Base-by-base conservation (phyloP, 805 yeast species). In the Candida multigemmis region DNA sequence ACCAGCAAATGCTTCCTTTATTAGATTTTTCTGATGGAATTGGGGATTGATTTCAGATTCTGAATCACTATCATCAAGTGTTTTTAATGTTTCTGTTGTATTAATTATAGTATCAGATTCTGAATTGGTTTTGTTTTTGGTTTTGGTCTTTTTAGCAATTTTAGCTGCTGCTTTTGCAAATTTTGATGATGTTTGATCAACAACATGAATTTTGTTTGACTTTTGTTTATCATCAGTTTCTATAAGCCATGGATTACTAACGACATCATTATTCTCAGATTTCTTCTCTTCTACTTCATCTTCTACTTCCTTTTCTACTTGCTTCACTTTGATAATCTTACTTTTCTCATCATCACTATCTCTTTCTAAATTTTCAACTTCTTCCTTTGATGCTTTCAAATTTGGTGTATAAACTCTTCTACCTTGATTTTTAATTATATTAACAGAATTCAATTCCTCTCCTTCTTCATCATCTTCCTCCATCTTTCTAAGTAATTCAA, bases 1-100 rank as follows among this genome's bases (percentile, higher is more conserved):
- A 15, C 97, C 97, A 3, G 96, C 96, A 65, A 91, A 91, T 0
- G 97, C 98, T 47, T 86, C 79, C 34, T 78, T 74, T 35, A 91
- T 80, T 23, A 91, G 64, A 28, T 84, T 87, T 37, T 75, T 74
- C 46, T 86, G 94, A 40, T 74, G 72, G 60, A 86, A 83, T 1
- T 49, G 54, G n/a, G n/a, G n/a, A n/a, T n/a, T n/a, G n/a, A n/a
- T n/a, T 6, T 47, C 57, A 11, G 56, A 69, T 9, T 40, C 41
- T n/a, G 34, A 45, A 10, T 41, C 50, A 13, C 25, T 14, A 10
- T 28, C 35, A 18, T 47, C 56, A 6, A 19, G 17, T 7, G 28
- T 53, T 15, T 61, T 55, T 37, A 84, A 54, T 1, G 80, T 74
- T 30, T 73, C 67, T 13, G 62, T 58, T 42, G 71, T 58, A 36